Evolutionary conservation across 2,329 filamentous ascomycete species (phyloP).

Genomic region (Diaporthe sp.): DNA sequence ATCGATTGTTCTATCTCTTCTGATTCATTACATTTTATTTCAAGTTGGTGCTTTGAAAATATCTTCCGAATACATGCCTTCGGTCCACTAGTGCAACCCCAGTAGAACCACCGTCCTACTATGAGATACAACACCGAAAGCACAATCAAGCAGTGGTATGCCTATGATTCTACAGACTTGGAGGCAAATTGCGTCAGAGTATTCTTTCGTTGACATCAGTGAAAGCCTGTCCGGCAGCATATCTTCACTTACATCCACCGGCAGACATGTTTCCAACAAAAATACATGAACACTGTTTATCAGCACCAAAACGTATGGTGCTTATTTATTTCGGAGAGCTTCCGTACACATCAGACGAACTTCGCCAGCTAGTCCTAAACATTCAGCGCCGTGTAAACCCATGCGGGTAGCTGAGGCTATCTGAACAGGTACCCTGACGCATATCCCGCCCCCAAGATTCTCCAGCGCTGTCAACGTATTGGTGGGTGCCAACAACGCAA

Average conservation of each 20-base stretch:
- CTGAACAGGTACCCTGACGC: no score
- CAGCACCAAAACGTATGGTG: background rate
- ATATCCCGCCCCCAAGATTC: no score
- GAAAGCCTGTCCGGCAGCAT: background rate
- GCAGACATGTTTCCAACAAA: rapidly evolving
- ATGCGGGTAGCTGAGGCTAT: no score
- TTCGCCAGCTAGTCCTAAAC: no score
- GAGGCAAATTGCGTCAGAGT: background rate
- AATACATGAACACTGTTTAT: background rate
- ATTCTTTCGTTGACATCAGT: background rate
- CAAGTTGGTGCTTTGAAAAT: no score
- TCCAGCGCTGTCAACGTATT: no score
- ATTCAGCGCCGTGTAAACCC: no score
- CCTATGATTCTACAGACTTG: background rate
- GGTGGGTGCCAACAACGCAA: no score
- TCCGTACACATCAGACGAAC: no score
- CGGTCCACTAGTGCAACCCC: background rate
- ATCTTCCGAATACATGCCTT: no score
- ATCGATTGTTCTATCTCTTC: background rate
- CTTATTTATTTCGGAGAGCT: background rate
- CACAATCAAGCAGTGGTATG: background rate
- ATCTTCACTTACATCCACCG: background rate
- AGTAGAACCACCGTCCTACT: background rate
- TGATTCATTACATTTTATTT: background rate
- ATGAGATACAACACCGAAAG: background rate